Evolutionary conservation across 2,329 filamentous ascomycete genomes (phyloP), one percentile per base, ranked within the genome.

Genomic region (Trichoderma brevicompactum): DNA sequence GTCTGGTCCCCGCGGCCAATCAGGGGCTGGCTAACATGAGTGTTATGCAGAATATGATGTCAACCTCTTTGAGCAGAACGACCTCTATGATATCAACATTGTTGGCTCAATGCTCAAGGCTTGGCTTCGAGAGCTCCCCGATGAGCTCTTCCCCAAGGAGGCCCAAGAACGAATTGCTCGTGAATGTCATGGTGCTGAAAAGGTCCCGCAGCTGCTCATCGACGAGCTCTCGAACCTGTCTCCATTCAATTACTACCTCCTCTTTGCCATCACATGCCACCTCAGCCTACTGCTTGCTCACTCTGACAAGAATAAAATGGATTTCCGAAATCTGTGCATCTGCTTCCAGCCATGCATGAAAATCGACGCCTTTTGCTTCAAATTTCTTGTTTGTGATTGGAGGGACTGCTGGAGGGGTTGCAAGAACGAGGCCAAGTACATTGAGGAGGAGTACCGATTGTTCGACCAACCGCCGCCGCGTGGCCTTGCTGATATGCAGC

Each of bases 341-440:
- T 98, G 94, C 80, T 97, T 97, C 78, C 93, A 97, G 77, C 94
- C 94, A 3, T 96, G 93, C 77, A 92, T 98, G 86, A 96, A 94
- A 79, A 95, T 98, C 66, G 94, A 98, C 73, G 89, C 89, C 1
- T 96, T 94, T 76, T 96, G 92, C 76, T 98, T 98, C 84, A 92
- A 94, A 72, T 97, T 97, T 70, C 83, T 98, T 12, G 94, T 98
- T 19, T 92, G 92, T 74, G 91, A 98, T 75, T 98, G 94, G 94
- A 89, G 93, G 71, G 90, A 96, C 71, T 98, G 94, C 80, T 98
- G 94, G 94, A 93, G 95, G 76, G 94, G 94, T 8, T 98, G 94
- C 80, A 93, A 89, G 81, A 96, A 91, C 12, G 94, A 98, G 77
- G 88, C 92, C 68, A 88, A 87, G 70, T 94, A 86, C 73, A 88